Base-by-base conservation (phyloP, 2,329 filamentous ascomycete genomes). In the Verticillium alfalfae region DNA sequence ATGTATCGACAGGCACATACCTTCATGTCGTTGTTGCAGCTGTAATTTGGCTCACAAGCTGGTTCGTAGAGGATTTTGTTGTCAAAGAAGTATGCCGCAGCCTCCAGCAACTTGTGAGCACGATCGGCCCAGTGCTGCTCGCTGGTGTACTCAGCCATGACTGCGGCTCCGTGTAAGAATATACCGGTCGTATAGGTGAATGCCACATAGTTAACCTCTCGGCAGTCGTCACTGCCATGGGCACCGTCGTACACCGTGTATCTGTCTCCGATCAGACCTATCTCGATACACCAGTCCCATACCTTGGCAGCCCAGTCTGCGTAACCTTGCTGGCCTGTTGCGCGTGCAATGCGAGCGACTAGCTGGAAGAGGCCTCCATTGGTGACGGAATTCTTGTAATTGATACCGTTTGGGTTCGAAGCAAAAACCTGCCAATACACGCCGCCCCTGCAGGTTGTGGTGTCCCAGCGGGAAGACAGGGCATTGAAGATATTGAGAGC, bases 331-430 rank as follows among this genome's bases (percentile, higher is more conserved):
- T 91, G 88, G 16, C 85, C 86, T 0, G 88, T 91, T 63, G 85
- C 87, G 56, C 88, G 84, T 34, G 88, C 89, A 15, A 94, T 81
- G 18, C 91, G 88, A 1, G 92, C 90, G 4, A 89, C 88, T 13
- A 96, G 81, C 69, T 93, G 89, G 74, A 96, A 93, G 71, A 95
- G 86, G n/a, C 87, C 88, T 52, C 90, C 91, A 72, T 95, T 95
- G 64, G 88, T 88, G 67, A 93, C 85, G 16, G 87, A 83, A 77
- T 94, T 94, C 76, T 93, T 95, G 83, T 96, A 95, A 69, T 86
- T 82, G 72, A 93, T 88, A 15, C 92, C 92, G 64, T 87, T 87
- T 56, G 79, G 78, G 71, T 96, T 94, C 68, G 84, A 85, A 1
- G 83, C 77, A 72, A 88, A 93, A 67, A 96, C 92, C 77, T 96